Conservation (phyloP, 2,329 filamentous ascomycete species). For the Colletotrichum tofieldiae region DNA sequence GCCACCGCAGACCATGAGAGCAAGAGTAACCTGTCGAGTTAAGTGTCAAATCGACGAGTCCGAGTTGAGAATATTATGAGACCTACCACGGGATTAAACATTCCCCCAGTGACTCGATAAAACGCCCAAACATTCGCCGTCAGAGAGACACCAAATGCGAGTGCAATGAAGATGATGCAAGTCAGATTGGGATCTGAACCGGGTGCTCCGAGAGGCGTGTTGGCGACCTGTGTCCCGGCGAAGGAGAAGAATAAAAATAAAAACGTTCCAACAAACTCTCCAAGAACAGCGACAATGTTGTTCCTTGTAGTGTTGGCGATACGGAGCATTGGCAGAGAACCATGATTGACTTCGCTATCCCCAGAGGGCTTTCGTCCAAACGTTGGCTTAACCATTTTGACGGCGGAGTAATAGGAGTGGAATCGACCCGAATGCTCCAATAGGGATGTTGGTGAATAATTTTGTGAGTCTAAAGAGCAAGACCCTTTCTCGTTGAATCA, state of each 20-base stretch:
- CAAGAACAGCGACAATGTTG: conserved; percentile 59
- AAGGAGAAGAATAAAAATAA: conserved; percentile 66
- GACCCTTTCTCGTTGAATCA: background rate
- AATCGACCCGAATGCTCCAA: background rate
- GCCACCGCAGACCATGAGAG: conserved; percentile 71
- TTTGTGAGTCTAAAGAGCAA: too few species aligned
- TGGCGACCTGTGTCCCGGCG: conserved; percentile 57
- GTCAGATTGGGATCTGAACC: conserved; percentile 48
- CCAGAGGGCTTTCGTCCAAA: background rate
- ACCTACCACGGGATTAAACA: conserved; percentile 67
- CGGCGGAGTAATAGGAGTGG: background rate
- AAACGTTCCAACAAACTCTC: conserved; percentile 69
- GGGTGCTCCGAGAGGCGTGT: conserved; percentile 11
- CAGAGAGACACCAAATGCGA: conserved; percentile 66
- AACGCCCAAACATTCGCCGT: conserved; percentile 71
- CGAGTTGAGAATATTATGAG: background rate
- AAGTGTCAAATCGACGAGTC: background rate
- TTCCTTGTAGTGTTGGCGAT: conserved; percentile 48
- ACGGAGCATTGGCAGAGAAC: conserved; percentile 35
- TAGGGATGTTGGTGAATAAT: background rate
- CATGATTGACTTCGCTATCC: background rate
- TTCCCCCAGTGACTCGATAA: conserved; percentile 67
- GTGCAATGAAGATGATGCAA: conserved; percentile 64
- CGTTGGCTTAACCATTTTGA: background rate
- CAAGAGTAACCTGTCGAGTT: conserved; percentile 65